Conservation (phyloP, 2,329 filamentous ascomycete genomes). For the Ophiostoma novo-ulmi region DNA sequence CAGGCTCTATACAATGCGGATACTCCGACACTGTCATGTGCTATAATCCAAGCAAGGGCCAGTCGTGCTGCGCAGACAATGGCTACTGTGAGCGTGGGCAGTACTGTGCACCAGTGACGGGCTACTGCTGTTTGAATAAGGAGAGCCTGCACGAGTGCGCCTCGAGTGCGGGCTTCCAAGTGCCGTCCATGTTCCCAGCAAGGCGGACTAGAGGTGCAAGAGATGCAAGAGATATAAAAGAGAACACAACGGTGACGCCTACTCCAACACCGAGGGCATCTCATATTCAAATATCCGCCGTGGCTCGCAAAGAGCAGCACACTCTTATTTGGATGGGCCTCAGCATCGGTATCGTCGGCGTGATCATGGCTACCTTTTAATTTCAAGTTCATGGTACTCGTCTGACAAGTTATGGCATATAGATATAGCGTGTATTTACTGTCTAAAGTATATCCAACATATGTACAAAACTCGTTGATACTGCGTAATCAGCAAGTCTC, state of each 20-base stretch:
- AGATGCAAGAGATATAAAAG: no score
- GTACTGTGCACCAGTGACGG: background rate
- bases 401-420: background rate
- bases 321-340: background rate
- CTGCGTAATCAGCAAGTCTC: background rate
- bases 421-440: constrained; percentile 6
- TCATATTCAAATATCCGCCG: no score
- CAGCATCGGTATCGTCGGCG: background rate
- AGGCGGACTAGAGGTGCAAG: no score
- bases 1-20: no score
- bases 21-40: background rate
- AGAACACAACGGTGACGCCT: no score
- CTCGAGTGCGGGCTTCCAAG: no score
- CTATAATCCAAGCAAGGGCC: background rate
- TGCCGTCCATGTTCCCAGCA: no score
- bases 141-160: background rate
- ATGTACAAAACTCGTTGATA: background rate
- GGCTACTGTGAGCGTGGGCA: background rate
- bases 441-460: background rate
- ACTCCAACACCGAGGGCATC: no score
- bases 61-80: background rate
- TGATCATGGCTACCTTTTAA: background rate
- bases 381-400: no score
- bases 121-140: background rate
- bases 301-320: background rate